Conservation (phyloP, 495 filamentous ascomycete species). For the Tricharina praecox region DNA sequence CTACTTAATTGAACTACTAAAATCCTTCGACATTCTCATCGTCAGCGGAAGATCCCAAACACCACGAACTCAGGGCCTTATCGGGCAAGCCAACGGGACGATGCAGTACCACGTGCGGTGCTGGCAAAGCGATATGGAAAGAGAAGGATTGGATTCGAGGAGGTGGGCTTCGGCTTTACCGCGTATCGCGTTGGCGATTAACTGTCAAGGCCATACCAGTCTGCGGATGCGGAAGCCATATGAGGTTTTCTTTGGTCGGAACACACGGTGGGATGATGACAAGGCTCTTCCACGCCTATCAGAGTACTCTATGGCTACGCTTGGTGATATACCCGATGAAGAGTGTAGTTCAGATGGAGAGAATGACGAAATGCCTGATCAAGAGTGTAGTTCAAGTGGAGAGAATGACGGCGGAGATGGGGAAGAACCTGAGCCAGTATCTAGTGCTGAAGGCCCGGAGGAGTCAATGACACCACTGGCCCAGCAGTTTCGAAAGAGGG, state of each 20-base stretch:
- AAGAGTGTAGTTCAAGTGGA: too few species aligned
- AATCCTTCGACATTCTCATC: background rate
- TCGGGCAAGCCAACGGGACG: background rate
- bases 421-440: too few species aligned
- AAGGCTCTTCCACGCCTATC: too few species aligned
- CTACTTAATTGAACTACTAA: background rate
- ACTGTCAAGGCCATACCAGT: background rate
- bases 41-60: background rate
- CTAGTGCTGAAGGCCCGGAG: too few species aligned
- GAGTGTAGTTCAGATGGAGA: too few species aligned
- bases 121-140: background rate
- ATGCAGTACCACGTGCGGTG: background rate
- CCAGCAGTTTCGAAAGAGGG: too few species aligned
- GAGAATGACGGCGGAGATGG: too few species aligned
- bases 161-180: background rate
- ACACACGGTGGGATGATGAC: background rate
- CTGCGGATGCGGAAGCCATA: background rate
- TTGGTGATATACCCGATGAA: too few species aligned
- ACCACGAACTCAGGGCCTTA: background rate
- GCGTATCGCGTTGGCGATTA: background rate
- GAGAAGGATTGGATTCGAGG: background rate
- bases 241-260: background rate
- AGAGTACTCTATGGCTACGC: too few species aligned
- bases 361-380: too few species aligned
- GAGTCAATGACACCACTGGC: too few species aligned